phyloP scores from a whole-genome alignment of 306 rosid genomes.

The Dicorynia guianensis region DNA sequence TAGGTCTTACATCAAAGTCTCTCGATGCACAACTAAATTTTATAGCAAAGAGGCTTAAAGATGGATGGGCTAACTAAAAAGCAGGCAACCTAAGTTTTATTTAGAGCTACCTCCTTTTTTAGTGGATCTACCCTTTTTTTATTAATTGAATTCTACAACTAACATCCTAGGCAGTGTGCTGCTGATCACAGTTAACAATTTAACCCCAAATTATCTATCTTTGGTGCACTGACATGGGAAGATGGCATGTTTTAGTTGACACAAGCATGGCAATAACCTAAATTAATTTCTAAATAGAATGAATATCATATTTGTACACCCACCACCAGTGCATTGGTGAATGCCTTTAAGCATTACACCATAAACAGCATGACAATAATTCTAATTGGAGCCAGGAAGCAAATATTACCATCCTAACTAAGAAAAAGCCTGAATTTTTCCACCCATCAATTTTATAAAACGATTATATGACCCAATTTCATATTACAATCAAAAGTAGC shows the following conservation, averaged over 20 bases:
- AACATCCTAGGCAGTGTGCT: neutral
- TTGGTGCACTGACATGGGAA: no score
- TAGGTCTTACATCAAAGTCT: neutral
- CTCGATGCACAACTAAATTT: neutral
- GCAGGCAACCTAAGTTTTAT: neutral
- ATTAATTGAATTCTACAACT: neutral
- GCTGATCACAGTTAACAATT: conserved; percentile 22
- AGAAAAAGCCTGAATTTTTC: no score
- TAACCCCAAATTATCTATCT: neutral
- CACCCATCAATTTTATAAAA: no score
- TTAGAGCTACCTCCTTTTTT: conserved; percentile 9
- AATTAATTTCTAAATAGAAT: no score
- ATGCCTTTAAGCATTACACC: no score
- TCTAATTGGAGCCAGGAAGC: no score
- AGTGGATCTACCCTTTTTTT: neutral
- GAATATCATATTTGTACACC: no score
- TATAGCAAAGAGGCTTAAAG: neutral
- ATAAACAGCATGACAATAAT: no score
- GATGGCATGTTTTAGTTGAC: no score
- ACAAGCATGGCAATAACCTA: no score
- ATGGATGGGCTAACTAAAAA: neutral
- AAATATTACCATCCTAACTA: no score
- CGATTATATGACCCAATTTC: neutral
- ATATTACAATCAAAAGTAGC: conserved; percentile 1
- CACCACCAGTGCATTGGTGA: no score